Conservation (phyloP, 176 grass and related monocot genomes). For the Phyllostachys edulis region DNA sequence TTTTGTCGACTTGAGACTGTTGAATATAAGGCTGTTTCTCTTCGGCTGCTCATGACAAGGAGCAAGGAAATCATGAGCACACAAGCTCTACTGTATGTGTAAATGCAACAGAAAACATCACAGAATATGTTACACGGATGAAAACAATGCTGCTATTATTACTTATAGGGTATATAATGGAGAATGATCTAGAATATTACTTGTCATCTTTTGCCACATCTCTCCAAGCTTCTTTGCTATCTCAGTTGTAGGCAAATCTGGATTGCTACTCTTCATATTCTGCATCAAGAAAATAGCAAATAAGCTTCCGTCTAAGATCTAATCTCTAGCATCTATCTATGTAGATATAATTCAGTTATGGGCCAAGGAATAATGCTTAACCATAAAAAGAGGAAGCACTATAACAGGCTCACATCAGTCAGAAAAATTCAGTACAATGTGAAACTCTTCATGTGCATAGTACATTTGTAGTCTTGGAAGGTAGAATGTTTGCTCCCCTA, state of each 20-base stretch:
- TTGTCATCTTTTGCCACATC: constrained; percentile 87
- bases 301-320: constrained; percentile 15
- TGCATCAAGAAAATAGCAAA: constrained; percentile 38
- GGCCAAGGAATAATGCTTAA: background rate
- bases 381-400: background rate
- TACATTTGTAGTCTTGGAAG: background rate
- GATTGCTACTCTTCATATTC: constrained; percentile 68
- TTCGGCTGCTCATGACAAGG: constrained; percentile 49
- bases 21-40: constrained; percentile 68
- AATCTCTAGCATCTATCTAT: constrained; percentile 9
- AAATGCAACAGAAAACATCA: background rate
- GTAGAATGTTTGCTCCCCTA: background rate
- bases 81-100: background rate
- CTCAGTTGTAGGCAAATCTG: constrained; percentile 67
- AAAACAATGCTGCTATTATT: background rate
- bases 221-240: constrained; percentile 82
- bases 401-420: background rate
- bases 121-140: background rate
- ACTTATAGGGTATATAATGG: constrained; percentile 3
- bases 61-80: constrained; percentile 5
- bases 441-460: background rate
- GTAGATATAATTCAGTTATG: background rate
- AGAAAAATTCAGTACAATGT: background rate
- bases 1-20: constrained; percentile 69
- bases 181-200: constrained; percentile 49